A percentile compares a stretch with the other conserved stretches of the same genome.
Conservation (phyloP, 1,284 basidiomycete species). For the Ceratobasidium sp. region DNA sequence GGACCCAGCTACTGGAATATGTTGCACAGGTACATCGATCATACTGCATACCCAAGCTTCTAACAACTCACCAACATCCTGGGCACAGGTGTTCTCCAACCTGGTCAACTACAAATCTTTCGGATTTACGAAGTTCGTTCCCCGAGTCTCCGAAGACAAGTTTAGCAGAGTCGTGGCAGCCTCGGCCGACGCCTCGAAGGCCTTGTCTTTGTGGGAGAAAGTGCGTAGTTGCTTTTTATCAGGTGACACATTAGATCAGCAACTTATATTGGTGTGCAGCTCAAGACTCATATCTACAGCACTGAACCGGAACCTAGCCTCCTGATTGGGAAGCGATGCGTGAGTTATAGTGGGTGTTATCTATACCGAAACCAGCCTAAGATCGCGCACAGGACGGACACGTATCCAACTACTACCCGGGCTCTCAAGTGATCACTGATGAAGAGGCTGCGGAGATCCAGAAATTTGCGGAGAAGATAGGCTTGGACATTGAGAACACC, state of each 20-base stretch:
- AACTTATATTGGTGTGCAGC: slow-evolving; percentile 56
- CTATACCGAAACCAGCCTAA: slow-evolving; percentile 15
- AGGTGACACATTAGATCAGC: slow-evolving; percentile 16
- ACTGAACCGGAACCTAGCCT: slow-evolving; percentile 69
- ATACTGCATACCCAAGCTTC: not conserved
- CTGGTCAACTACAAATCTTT: slow-evolving; percentile 82
- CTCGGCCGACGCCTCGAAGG: slow-evolving; percentile 67
- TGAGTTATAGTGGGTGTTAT: slow-evolving; percentile 13
- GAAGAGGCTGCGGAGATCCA: slow-evolving; percentile 80
- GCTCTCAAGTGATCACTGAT: slow-evolving; percentile 69
- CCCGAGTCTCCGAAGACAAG: slow-evolving; percentile 68
- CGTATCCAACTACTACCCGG: slow-evolving; percentile 84
- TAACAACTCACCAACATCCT: slow-evolving; percentile 5
- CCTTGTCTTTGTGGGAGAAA: slow-evolving; percentile 69
- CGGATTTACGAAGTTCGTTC: slow-evolving; percentile 85
- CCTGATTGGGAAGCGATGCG: slow-evolving; percentile 78
- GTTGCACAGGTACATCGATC: slow-evolving; percentile 64
- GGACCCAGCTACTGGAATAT: slow-evolving; percentile 76
- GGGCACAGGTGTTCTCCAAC: slow-evolving; percentile 72
- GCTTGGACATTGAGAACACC: slow-evolving; percentile 82
- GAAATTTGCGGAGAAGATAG: slow-evolving; percentile 73
- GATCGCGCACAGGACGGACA: slow-evolving; percentile 63
- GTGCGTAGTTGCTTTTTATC: slow-evolving; percentile 55
- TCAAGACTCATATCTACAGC: slow-evolving; percentile 78
- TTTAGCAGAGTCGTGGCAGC: slow-evolving; percentile 72